Conservation (phyloP, 225 moss, liverwort and hornwort species). For the Marchantia polymorpha region DNA sequence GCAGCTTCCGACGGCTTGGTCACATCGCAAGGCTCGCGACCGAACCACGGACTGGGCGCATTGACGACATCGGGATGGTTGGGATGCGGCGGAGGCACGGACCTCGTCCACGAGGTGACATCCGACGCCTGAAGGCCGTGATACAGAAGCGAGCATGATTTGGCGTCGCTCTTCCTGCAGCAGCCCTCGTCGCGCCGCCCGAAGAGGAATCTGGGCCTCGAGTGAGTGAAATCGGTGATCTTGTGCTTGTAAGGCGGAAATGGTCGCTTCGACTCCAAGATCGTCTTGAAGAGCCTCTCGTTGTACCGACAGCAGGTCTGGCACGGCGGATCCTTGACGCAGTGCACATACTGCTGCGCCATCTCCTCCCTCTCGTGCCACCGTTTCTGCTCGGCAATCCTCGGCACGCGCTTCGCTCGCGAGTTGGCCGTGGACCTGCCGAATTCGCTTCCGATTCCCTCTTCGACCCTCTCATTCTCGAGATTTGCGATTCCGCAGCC, state of each 20-base stretch:
- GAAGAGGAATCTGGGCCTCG: background rate
- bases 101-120: constrained; percentile 7
- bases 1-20: constrained; percentile 4
- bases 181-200: background rate
- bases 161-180: background rate
- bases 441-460: background rate
- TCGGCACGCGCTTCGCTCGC: constrained; percentile 8
- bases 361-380: constrained; percentile 23
- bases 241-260: constrained; percentile 17
- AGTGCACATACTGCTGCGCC: constrained; percentile 7
- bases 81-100: background rate
- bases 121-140: constrained; percentile 13
- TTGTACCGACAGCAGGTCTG: constrained; percentile 19
- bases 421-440: constrained; percentile 13
- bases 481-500: background rate
- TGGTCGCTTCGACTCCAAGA: constrained; percentile 12
- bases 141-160: background rate
- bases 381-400: background rate
- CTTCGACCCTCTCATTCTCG: background rate
- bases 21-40: background rate
- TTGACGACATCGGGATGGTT: background rate
- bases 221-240: background rate
- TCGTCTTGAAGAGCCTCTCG: constrained; percentile 10
- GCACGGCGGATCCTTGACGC: constrained; percentile 27
- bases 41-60: constrained; percentile 5